Percentiles rank a stretch among this genome's conserved stretches.
Conservation (phyloP, 129 eudicot species). For the Flaveria bidentis region DNA sequence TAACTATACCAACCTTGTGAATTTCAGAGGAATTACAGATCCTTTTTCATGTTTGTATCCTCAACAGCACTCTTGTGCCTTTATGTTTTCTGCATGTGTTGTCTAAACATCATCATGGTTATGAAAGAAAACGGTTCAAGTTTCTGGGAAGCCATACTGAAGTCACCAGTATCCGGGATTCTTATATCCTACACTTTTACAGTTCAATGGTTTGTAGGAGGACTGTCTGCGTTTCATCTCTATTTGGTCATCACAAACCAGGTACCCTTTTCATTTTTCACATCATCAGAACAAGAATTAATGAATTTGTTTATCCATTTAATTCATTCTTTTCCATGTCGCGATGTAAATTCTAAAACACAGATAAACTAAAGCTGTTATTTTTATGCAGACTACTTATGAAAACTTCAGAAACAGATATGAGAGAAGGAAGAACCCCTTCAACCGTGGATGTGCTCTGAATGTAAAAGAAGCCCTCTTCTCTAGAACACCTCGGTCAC, state of each 20-base stretch:
- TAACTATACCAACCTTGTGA: constrained; percentile 19
- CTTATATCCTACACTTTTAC: constrained; percentile 56
- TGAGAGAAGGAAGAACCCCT: constrained; percentile 58
- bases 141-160: constrained; percentile 41
- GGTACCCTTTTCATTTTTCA: constrained; percentile 36
- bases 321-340: not conserved
- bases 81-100: constrained; percentile 49
- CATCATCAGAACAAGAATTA: not conserved
- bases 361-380: not conserved
- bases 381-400: constrained; percentile 55
- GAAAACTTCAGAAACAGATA: constrained; percentile 55
- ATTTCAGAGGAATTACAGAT: constrained; percentile 65
- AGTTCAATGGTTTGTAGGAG: constrained; percentile 66
- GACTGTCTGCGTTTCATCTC: constrained; percentile 58
- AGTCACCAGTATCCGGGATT: constrained; percentile 52
- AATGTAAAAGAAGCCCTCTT: constrained; percentile 48
- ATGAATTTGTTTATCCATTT: not conserved
- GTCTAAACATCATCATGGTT: constrained; percentile 45
- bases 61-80: constrained; percentile 54
- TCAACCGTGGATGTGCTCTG: constrained; percentile 48
- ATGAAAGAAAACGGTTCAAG: constrained; percentile 33
- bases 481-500: constrained; percentile 48
- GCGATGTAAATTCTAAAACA: not conserved
- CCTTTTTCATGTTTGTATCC: constrained; percentile 59
- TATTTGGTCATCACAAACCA: constrained; percentile 60